phyloP scores from a whole-genome alignment of 257 asterid species.

The Solanum tacnaense region DNA sequence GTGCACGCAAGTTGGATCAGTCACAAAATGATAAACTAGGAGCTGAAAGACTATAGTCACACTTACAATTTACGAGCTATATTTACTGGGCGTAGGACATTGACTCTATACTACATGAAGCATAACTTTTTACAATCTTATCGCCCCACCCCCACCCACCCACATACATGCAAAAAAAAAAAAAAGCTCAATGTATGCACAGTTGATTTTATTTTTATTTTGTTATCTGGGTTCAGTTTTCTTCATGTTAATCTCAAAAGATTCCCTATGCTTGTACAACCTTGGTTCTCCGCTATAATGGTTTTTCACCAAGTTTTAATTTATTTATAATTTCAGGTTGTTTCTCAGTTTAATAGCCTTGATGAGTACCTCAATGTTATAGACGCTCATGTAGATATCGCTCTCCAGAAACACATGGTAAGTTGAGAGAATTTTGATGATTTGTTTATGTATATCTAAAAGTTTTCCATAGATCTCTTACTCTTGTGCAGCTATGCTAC shows the following conservation, averaged over 20 bases:
- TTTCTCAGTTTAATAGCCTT: constrained; percentile 37
- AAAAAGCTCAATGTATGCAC: not conserved
- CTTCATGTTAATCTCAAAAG: not conserved
- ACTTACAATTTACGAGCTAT: not conserved
- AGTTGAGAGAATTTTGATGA: constrained; percentile 1
- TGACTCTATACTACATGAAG: not conserved
- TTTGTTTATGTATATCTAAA: not conserved
- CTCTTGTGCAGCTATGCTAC: not conserved
- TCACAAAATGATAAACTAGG: not conserved
- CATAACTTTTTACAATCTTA: not conserved
- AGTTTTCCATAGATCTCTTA: not conserved
- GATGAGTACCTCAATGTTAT: constrained; percentile 52
- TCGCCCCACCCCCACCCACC: not conserved
- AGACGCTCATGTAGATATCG: constrained; percentile 62
- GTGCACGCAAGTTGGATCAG: not conserved
- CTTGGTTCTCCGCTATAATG: not conserved
- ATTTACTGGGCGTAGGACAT: not conserved
- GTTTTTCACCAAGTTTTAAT: not conserved
- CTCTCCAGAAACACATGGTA: constrained; percentile 68
- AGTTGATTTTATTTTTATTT: not conserved
- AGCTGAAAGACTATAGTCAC: not conserved
- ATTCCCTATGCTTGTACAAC: not conserved
- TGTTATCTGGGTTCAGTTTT: not conserved
- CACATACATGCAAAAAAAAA: not conserved
- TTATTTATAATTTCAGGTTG: constrained; percentile 46